These are phyloP conservation scores for Dictyostelium brefeldianum DNA, from an alignment of 78 protist genomes.

Conservation along the genomic window DNA sequence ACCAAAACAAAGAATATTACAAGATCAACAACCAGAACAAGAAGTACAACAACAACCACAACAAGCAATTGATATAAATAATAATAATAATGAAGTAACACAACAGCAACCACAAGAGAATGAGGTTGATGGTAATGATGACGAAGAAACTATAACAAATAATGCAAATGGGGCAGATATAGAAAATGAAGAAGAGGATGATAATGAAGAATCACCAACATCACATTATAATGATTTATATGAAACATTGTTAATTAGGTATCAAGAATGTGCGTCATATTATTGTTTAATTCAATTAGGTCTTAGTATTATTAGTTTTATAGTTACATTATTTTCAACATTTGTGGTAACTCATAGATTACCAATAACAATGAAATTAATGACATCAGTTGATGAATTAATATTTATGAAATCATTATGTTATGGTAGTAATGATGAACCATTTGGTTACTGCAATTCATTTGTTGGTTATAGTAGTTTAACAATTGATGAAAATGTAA, in stretches of 20 bases:
- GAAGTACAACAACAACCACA: neutral
- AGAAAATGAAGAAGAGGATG: neutral
- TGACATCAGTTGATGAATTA: neutral
- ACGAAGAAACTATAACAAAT: neutral
- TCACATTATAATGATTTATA: neutral
- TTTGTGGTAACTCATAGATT: neutral
- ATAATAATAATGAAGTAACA: neutral
- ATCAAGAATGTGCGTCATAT: neutral
- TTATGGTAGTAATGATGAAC: neutral
- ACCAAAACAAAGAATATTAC: neutral
- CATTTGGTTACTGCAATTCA: constrained; percentile 7
- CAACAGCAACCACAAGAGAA: neutral
- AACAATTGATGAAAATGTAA: neutral
- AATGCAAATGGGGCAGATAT: too few relatives aligned
- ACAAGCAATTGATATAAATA: neutral
- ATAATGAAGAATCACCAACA: neutral
- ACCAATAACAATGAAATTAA: neutral
- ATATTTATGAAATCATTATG: neutral
- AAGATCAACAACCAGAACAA: neutral
- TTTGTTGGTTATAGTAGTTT: neutral
- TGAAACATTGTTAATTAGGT: neutral
- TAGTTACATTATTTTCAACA: neutral
- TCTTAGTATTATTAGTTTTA: neutral
- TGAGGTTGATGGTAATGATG: neutral
- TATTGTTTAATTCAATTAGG: neutral